These are phyloP conservation scores for Spathaspora girioi DNA, from an alignment of 805 yeast genomes.

Conservation along the genomic window DNA sequence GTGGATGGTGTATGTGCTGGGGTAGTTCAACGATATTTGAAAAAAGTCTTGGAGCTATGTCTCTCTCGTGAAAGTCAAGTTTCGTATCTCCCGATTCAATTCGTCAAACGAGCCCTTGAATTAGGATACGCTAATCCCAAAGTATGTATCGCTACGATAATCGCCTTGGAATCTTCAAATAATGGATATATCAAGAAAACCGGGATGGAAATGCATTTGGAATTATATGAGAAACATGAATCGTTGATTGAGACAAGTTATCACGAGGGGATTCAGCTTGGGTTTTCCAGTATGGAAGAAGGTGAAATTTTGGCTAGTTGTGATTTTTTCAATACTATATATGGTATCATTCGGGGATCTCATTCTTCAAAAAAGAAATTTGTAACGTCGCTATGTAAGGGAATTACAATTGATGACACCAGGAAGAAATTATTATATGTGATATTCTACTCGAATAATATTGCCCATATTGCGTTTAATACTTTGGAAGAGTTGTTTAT, in stretches of 20 bases:
- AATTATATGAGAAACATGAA: conserved; percentile 63
- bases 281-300: conserved; percentile 27
- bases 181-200: conserved; percentile 37
- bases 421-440: neutral
- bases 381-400: conserved; percentile 22
- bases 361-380: conserved; percentile 41
- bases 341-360: conserved; percentile 31
- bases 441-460: neutral
- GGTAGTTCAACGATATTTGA: conserved; percentile 60
- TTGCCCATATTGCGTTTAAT: conserved; percentile 3
- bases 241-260: conserved; percentile 66
- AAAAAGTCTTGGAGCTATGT: conserved; percentile 46
- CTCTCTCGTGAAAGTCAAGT: conserved; percentile 41
- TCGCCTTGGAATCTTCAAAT: conserved; percentile 63
- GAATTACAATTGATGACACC: conserved; percentile 4
- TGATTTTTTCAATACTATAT: conserved; percentile 22
- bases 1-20: conserved; percentile 75
- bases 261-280: conserved; percentile 56
- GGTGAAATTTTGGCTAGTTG: conserved; percentile 27
- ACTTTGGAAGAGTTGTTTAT: conserved; percentile 5
- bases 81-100: conserved; percentile 50
- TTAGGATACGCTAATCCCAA: conserved; percentile 78
- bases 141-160: conserved; percentile 60
- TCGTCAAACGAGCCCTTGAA: conserved; percentile 52
- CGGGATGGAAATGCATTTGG: conserved; percentile 52